phyloP scores from a whole-genome alignment of 352 stramenopile species.

The Pilasporangium apinafurcum region DNA sequence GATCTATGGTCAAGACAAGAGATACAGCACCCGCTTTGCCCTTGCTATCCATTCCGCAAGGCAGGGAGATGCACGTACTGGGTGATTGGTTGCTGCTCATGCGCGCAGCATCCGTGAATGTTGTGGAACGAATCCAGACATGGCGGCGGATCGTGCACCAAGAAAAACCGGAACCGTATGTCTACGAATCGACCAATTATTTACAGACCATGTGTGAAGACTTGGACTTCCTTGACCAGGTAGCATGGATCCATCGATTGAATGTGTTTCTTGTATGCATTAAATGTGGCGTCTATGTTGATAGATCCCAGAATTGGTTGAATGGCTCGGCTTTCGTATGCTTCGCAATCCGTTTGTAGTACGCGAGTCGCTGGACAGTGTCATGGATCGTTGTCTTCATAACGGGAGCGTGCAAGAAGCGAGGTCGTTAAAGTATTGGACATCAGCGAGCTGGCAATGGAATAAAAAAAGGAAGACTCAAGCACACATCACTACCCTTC shows the following conservation, averaged over 20 bases:
- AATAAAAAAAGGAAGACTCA: slow-evolving; percentile 1
- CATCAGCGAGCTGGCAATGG: slow-evolving; percentile 11
- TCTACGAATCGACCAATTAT: slow-evolving; percentile 38
- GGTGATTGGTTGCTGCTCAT: slow-evolving; percentile 46
- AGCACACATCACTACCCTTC: background rate
- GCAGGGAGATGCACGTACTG: slow-evolving; percentile 47
- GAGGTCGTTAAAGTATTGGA: slow-evolving; percentile 21
- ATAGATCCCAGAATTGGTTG: slow-evolving; percentile 18
- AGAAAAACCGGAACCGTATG: slow-evolving; percentile 21
- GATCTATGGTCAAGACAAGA: too few species aligned
- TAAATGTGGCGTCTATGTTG: background rate
- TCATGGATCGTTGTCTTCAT: slow-evolving; percentile 10
- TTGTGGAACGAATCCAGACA: slow-evolving; percentile 35
- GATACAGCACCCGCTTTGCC: too few species aligned
- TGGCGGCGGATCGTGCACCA: slow-evolving; percentile 37
- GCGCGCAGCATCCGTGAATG: slow-evolving; percentile 45
- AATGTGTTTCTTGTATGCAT: too few species aligned
- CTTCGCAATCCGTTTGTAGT: slow-evolving; percentile 51
- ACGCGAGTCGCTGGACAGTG: slow-evolving; percentile 20
- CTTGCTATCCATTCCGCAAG: slow-evolving; percentile 9
- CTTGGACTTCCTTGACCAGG: slow-evolving; percentile 40
- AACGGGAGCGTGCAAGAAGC: slow-evolving; percentile 5
- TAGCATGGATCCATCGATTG: too few species aligned
- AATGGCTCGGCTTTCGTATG: slow-evolving; percentile 50
- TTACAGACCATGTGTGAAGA: slow-evolving; percentile 49